These are phyloP conservation scores for Rhizopogon sp. DNA, from an alignment of 768 basidiomycete genomes.

Conservation along the genomic window DNA sequence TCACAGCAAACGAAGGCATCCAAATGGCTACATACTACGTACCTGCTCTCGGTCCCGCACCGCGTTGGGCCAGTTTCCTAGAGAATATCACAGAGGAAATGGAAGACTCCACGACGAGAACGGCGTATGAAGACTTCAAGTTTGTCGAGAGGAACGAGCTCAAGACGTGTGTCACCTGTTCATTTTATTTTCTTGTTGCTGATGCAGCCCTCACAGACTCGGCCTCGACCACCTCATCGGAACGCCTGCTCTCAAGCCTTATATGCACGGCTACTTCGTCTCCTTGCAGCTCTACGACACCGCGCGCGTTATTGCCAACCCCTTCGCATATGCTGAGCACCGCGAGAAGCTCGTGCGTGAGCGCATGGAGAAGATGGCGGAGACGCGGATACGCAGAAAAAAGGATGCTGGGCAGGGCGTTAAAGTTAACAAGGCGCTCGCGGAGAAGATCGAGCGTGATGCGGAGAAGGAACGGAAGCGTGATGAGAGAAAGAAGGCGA, in stretches of 20 bases:
- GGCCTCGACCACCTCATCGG: conserved; percentile 95
- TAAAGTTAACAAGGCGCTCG: conserved; percentile 70
- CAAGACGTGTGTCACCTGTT: conserved; percentile 53
- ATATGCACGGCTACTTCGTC: conserved; percentile 99
- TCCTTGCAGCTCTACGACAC: conserved; percentile 95
- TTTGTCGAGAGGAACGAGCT: conserved; percentile 89
- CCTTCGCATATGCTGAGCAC: conserved; percentile 92
- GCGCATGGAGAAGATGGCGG: conserved; percentile 91
- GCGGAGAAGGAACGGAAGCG: conserved; percentile 56
- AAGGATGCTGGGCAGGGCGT: conserved; percentile 48
- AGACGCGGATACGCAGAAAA: conserved; percentile 89
- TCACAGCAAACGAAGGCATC: conserved; percentile 96
- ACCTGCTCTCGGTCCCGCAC: conserved; percentile 94
- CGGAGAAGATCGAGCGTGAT: conserved; percentile 72
- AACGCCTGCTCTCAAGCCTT: conserved; percentile 93
- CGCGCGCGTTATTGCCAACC: conserved; percentile 93
- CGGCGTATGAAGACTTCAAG: conserved; percentile 94
- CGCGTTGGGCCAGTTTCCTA: conserved; percentile 95
- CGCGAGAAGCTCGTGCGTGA: conserved; percentile 83
- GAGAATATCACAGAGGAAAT: conserved; percentile 99
- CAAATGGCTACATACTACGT: conserved; percentile 94
- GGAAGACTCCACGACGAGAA: conserved; percentile 80
- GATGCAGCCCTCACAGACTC: conserved; percentile 45
- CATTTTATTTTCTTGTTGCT: not conserved
- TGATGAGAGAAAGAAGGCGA: conserved; percentile 48